Percentiles rank a stretch among this genome's conserved stretches.
Conservation (phyloP, 768 basidiomycete genomes). For the Phanerochaete sordida region DNA sequence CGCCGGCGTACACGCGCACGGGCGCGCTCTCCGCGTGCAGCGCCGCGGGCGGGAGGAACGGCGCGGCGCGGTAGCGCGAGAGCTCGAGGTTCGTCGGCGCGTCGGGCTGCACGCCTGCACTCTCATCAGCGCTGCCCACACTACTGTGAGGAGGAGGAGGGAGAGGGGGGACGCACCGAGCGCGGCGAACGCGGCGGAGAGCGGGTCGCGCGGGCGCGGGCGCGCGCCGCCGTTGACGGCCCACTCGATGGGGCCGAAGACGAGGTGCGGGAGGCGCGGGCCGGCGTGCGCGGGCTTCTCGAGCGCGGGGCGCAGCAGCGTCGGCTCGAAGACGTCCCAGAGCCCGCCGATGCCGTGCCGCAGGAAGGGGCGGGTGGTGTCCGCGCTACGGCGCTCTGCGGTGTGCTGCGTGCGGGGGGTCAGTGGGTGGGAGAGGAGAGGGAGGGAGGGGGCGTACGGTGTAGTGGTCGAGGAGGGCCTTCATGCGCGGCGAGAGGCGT, state of each 20-base stretch:
- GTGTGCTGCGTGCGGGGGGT: too few species aligned
- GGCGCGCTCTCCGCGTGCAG: background rate
- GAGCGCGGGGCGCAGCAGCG: background rate
- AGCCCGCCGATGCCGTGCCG: background rate
- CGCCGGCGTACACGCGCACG: background rate
- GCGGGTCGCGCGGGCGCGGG: background rate
- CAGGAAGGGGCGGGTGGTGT: background rate
- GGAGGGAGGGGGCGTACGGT: too few species aligned
- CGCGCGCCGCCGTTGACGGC: background rate
- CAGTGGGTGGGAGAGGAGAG: too few species aligned
- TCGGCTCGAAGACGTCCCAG: conserved; percentile 12
- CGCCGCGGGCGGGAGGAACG: background rate
- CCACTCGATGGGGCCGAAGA: conserved; percentile 1
- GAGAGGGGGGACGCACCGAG: background rate
- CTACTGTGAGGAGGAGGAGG: background rate
- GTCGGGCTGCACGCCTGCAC: background rate
- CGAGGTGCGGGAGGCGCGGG: background rate
- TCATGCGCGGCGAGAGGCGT: background rate
- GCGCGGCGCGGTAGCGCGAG: background rate
- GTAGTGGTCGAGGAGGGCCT: background rate
- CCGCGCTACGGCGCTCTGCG: background rate
- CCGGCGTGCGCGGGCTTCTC: background rate
- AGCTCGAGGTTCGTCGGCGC: background rate
- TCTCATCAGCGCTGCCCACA: background rate
- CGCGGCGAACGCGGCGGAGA: background rate